Evolutionary conservation across 371 early-diverging fungal species (phyloP), one percentile per base, ranked within the genome.

Genomic region (Paraphysoderma sedebokerense): DNA sequence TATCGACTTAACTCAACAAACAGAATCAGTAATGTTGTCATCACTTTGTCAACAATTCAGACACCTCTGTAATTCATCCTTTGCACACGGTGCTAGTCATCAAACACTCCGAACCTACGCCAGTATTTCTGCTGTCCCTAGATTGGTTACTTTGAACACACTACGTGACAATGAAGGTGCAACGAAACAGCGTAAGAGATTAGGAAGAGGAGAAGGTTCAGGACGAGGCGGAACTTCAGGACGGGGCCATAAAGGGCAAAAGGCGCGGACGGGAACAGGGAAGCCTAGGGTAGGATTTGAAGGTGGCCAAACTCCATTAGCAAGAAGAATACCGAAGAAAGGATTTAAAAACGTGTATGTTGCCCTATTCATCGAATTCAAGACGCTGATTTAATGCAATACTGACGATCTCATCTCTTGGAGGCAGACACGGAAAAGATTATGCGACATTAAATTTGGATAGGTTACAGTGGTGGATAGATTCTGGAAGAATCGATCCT

Each of bases 171-270:
- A 52, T 30, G 30, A 44, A 15, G 62, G 62, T 1, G 53, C 62
- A 13, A 51, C 52, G 38, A 59, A 56, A 31, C 9, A 47, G 4
- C 53, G 50, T 38, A 62, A 55, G 51, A 77, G 87, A 51, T 65
- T 85, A n/a, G 87, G 87, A 48, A 78, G 87, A 59, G 87, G 87
- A 46, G 77, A 77, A 39, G 80, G 82, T 36, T 85, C 81, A 37
- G 87, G 87, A 46, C 78, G 78, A 52, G 92, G 92, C 38, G 80
- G 85, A 52, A 92, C 90, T 17, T 75, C 84, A 37, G 93, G 91
- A 30, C 76, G 89, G 29, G 93, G 96, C 58, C 81, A 82, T 47
- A 92, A 92, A 62, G 96, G 96, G 54, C 90, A 80, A 60, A 84
- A 89, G 47, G 81, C 87, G 13, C 79, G 92, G 20, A 53, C 80